Percentiles rank a stretch among this genome's conserved stretches.
phyloP scores from a whole-genome alignment of 805 yeast species.

The Isabelozyma pseudorhagii region DNA sequence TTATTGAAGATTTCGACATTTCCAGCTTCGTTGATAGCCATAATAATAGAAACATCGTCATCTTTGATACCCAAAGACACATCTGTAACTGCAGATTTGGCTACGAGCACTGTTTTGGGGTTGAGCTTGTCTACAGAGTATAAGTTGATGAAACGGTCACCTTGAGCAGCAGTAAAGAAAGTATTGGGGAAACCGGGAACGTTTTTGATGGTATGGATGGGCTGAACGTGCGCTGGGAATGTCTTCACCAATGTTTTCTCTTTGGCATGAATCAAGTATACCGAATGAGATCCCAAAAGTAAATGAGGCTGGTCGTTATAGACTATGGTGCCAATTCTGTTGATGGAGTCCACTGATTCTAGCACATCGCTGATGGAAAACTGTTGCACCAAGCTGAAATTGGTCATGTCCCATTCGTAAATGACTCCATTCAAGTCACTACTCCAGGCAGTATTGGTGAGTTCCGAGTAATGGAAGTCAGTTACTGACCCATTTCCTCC shows the following conservation, averaged over 20 bases:
- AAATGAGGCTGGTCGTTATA: conserved; percentile 40
- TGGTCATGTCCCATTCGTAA: conserved; percentile 58
- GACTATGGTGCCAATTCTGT: conserved; percentile 25
- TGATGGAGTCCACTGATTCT: conserved; percentile 31
- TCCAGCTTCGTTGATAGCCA: conserved; percentile 74
- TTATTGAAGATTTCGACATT: conserved; percentile 65
- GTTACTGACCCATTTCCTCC: conserved; percentile 45
- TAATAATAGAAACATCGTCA: conserved; percentile 32
- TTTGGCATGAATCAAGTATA: conserved; percentile 48
- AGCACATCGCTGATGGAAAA: conserved; percentile 40
- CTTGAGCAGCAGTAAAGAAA: conserved; percentile 68
- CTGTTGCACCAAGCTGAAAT: conserved; percentile 38
- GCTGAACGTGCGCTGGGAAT: conserved; percentile 76
- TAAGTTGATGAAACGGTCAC: conserved; percentile 79
- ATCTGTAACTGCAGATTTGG: conserved; percentile 58
- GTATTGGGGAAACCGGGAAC: conserved; percentile 33
- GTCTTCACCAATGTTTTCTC: conserved; percentile 41
- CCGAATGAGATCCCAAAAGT: conserved; percentile 65
- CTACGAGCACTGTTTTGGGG: conserved; percentile 58
- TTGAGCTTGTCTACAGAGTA: conserved; percentile 48
- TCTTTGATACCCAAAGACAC: conserved; percentile 37
- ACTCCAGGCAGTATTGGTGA: conserved; percentile 51
- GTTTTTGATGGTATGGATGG: conserved; percentile 50
- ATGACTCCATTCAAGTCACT: conserved; percentile 58
- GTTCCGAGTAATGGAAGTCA: conserved; percentile 44